Conservation (phyloP, 148 eudicot genomes). For the Linanthus parryae region DNA sequence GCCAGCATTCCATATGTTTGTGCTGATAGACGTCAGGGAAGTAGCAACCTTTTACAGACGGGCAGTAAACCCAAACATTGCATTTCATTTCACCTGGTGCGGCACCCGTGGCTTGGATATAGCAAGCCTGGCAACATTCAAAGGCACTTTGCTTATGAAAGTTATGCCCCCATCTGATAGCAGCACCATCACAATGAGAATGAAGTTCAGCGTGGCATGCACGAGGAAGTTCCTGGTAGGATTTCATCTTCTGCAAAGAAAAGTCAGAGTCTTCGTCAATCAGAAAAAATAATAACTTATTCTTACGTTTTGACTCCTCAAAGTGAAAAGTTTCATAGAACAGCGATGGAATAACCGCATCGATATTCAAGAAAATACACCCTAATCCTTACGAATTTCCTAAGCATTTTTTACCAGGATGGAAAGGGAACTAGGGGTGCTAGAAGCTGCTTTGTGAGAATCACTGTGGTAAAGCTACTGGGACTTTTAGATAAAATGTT, state of each 20-base stretch:
- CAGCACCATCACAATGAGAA: slow-evolving; percentile 76
- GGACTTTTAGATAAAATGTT: no score
- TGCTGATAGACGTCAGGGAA: slow-evolving; percentile 91
- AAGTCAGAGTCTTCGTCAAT: no score
- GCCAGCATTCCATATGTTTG: slow-evolving; percentile 89
- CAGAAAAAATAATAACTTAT: no score
- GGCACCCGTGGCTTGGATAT: slow-evolving; percentile 73
- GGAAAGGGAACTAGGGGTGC: no score
- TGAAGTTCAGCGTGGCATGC: slow-evolving; percentile 79
- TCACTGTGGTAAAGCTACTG: no score
- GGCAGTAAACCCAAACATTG: slow-evolving; percentile 97
- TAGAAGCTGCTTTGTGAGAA: no score
- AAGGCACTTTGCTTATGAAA: slow-evolving; percentile 87
- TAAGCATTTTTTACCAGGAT: no score
- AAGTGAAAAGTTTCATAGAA: no score
- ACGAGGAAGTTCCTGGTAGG: slow-evolving; percentile 74
- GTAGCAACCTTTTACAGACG: slow-evolving; percentile 74
- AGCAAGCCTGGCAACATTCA: slow-evolving; percentile 91
- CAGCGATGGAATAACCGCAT: no score
- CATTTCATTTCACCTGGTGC: slow-evolving; percentile 68
- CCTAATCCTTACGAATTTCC: no score
- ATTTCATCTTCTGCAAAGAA: slow-evolving; percentile 46
- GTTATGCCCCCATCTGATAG: slow-evolving; percentile 92
- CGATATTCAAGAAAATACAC: no score
- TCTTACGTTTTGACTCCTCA: no score